A percentile compares a stretch with the other conserved stretches of the same genome.
These are phyloP conservation scores for Moesziomyces sp. DNA, from an alignment of 1,284 basidiomycete species.

Conservation along the genomic window DNA sequence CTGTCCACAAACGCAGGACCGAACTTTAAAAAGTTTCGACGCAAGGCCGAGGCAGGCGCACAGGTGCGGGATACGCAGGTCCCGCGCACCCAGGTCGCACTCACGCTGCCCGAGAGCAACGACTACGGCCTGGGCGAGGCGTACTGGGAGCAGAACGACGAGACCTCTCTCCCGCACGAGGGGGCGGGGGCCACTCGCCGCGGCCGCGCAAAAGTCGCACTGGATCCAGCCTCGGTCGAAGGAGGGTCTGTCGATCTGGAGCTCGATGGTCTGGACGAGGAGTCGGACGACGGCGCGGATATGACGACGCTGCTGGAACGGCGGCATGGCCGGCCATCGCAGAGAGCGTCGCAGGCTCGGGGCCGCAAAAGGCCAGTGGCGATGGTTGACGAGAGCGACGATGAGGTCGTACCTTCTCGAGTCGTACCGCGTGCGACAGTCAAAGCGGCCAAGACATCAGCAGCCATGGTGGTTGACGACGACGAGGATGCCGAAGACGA, in stretches of 20 bases:
- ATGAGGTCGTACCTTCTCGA: slow-evolving; percentile 9
- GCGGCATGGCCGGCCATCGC: slow-evolving; percentile 17
- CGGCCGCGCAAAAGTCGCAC: slow-evolving; percentile 7
- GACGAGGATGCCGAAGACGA: slow-evolving; percentile 6
- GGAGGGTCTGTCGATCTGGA: slow-evolving; percentile 16
- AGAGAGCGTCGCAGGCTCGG: slow-evolving; percentile 1
- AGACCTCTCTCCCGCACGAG: neutral
- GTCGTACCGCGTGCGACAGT: neutral
- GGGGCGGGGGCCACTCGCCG: slow-evolving; percentile 1
- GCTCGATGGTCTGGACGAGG: slow-evolving; percentile 34
- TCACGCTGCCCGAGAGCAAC: slow-evolving; percentile 36
- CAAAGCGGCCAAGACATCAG: slow-evolving; percentile 19
- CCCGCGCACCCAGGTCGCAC: slow-evolving; percentile 7
- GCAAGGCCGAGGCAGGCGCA: slow-evolving; percentile 6
- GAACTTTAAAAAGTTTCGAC: slow-evolving; percentile 48
- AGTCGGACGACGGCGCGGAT: slow-evolving; percentile 32
- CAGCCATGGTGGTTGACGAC: neutral
- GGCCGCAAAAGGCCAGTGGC: slow-evolving; percentile 20
- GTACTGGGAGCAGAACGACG: slow-evolving; percentile 29
- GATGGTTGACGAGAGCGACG: slow-evolving; percentile 27
- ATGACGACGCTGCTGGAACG: slow-evolving; percentile 33
- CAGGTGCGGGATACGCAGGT: neutral
- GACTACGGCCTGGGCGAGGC: slow-evolving; percentile 40
- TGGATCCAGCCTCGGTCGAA: slow-evolving; percentile 21
- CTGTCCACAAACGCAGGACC: slow-evolving; percentile 1